Base-by-base conservation (phyloP, 805 yeast genomes). In the Zygosaccharomyces siamensis region DNA sequence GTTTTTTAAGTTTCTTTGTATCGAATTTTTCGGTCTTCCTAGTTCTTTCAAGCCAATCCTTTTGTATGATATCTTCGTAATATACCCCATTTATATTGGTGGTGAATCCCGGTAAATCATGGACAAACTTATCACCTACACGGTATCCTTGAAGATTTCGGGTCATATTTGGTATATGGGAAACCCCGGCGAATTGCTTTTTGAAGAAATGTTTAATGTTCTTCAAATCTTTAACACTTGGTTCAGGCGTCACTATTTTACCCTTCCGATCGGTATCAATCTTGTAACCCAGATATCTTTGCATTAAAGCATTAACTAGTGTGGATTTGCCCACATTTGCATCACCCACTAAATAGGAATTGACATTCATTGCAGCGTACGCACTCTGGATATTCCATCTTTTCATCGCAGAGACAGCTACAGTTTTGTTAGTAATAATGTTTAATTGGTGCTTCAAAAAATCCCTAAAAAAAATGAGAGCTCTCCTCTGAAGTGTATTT, bases 271-370 rank as follows among this genome's bases (percentile, higher is more conserved):
- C 55, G 3, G 42, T 36, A 5, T 35, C 24, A 3, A 56, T 27
- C 42, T 61, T 63, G 24, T 35, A 32, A 2, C 66, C 66, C 11
- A 52, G 11, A 42, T 48, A 60, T 26, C 51, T 50, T 33, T 59
- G 55, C 75, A 77, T 51, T 16, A 84, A 53, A 16, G 79, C 58
- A 54, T 75, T 77, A 1, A 84, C 71, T 32, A 86, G 55, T 1
- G 84, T 73, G 2, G 88, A 80, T 61, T 86, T 86, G 0, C 95
- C 95, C 11, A 78, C 73, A 58, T 86, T 86, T 8, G 84, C 80
- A 50, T 74, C 74, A 1, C 95, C 95, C 18, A 85, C 67, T 27
- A 86, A 63, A 57, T 78, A 81, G 6, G 77, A 62, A 28, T 68
- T 66, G 8, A 55, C 51, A 14, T 53, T 57, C 40, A 66, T 39